These are phyloP conservation scores for Wolfiporia cocos DNA, from an alignment of 1,284 basidiomycete species.

Conservation along the genomic window DNA sequence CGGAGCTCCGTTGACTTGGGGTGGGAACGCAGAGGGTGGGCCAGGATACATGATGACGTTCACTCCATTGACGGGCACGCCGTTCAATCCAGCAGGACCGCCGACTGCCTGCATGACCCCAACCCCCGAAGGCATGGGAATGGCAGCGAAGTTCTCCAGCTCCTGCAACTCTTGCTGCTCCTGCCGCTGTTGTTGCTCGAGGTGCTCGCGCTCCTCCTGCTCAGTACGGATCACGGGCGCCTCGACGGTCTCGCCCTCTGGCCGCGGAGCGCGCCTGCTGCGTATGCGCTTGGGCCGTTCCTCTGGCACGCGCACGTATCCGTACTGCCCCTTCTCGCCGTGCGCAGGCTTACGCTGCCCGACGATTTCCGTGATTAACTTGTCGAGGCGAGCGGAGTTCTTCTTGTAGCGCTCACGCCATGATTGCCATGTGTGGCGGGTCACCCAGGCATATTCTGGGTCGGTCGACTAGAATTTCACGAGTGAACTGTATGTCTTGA, in stretches of 20 bases:
- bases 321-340: conserved; percentile 73
- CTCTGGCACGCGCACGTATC: conserved; percentile 66
- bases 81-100: conserved; percentile 10
- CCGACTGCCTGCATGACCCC: conserved; percentile 11
- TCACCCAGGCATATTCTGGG: conserved; percentile 71
- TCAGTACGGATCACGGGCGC: too few species aligned
- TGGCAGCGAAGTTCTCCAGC: conserved; percentile 17
- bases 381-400: conserved; percentile 59
- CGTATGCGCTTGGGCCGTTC: conserved; percentile 53
- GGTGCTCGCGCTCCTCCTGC: too few species aligned
- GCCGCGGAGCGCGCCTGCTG: conserved; percentile 29
- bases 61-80: conserved; percentile 9
- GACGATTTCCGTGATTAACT: conserved; percentile 55
- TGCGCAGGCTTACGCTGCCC: conserved; percentile 55
- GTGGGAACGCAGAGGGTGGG: conserved; percentile 12
- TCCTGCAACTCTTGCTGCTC: conserved; percentile 9
- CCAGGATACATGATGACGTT: conserved; percentile 11
- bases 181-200: too few species aligned
- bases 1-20: conserved; percentile 13
- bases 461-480: conserved; percentile 37
- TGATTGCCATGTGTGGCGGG: conserved; percentile 81
- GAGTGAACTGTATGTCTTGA: neutral
- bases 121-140: conserved; percentile 12
- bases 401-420: conserved; percentile 85
- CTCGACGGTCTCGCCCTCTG: conserved; percentile 17